Evolutionary conservation across 805 yeast species (phyloP).

Genomic region (Ogataea saltuana): DNA sequence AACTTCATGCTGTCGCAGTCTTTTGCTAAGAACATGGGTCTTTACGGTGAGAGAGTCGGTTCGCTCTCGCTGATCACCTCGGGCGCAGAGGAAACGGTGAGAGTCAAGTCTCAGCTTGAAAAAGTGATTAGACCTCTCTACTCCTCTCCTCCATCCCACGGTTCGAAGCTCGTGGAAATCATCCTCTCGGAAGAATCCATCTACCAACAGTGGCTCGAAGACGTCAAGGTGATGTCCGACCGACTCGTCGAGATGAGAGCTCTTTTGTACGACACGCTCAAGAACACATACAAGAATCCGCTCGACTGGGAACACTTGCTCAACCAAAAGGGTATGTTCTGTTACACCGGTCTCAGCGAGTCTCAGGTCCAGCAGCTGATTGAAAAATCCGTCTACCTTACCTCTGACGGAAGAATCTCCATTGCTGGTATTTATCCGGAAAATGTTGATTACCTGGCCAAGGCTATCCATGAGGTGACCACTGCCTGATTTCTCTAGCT

Average conservation of each 20-base stretch:
- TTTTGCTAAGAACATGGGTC: constrained; percentile 92
- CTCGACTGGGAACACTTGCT: constrained; percentile 83
- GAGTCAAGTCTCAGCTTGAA: constrained; percentile 67
- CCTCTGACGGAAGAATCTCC: constrained; percentile 88
- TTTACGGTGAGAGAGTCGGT: constrained; percentile 94
- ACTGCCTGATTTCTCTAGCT: constrained; percentile 36
- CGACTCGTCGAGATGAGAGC: constrained; percentile 75
- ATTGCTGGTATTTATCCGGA: constrained; percentile 82
- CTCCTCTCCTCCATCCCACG: constrained; percentile 94
- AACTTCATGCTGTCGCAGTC: constrained; percentile 77
- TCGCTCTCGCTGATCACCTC: constrained; percentile 68
- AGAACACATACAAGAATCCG: constrained; percentile 50
- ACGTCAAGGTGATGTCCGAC: constrained; percentile 75
- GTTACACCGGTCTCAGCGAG: constrained; percentile 77
- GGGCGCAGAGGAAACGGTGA: constrained; percentile 49
- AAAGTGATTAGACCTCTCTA: constrained; percentile 81
- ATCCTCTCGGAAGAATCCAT: constrained; percentile 64
- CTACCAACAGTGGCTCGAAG: constrained; percentile 73
- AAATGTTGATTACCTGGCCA: constrained; percentile 75
- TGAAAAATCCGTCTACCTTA: constrained; percentile 77
- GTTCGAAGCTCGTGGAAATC: constrained; percentile 82
- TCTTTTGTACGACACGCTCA: constrained; percentile 59
- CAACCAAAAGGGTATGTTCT: constrained; percentile 95
- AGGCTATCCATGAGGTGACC: constrained; percentile 35
- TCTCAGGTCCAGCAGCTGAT: constrained; percentile 73